phyloP scores from a whole-genome alignment of 2,329 filamentous ascomycete species.

The Dactylellina sp. region DNA sequence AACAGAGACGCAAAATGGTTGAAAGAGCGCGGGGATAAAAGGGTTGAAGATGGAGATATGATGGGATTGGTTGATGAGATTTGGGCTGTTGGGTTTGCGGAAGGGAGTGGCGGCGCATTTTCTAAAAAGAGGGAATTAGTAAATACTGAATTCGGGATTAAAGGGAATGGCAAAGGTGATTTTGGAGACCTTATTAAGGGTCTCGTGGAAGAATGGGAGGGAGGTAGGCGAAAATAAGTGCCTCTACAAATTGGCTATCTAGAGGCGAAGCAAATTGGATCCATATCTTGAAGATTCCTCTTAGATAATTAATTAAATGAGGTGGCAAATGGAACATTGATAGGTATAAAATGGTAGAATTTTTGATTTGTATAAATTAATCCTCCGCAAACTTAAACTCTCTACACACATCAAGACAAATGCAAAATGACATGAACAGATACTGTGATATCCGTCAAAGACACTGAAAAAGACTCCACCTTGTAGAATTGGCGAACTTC shows the following conservation, averaged over 20 bases:
- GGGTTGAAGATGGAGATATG: constrained; percentile 14
- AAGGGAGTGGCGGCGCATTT: constrained; percentile 20
- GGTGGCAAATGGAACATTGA: too few relatives aligned
- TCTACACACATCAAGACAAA: too few relatives aligned
- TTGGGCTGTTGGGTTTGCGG: constrained; percentile 23
- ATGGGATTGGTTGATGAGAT: constrained; percentile 28
- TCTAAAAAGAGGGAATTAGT: constrained; percentile 15
- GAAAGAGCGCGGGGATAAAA: constrained; percentile 12
- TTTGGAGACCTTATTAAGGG: constrained; percentile 14
- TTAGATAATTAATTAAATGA: too few relatives aligned
- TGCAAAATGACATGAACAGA: too few relatives aligned
- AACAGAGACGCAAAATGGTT: constrained; percentile 11
- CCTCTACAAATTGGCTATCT: too few relatives aligned
- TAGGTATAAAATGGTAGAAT: too few relatives aligned
- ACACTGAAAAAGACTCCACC: too few relatives aligned
- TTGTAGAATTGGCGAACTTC: too few relatives aligned
- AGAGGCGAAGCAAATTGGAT: too few relatives aligned
- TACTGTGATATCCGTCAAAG: too few relatives aligned
- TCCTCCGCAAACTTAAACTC: neutral
- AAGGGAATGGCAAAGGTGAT: neutral
- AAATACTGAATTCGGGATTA: constrained; percentile 23
- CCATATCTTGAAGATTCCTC: too few relatives aligned
- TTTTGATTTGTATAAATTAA: neutral
- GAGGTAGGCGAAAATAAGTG: constrained; percentile 14
- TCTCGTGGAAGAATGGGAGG: constrained; percentile 19